Evolutionary conservation across 768 basidiomycete species (phyloP).

Genomic region (Pholiota conissans): DNA sequence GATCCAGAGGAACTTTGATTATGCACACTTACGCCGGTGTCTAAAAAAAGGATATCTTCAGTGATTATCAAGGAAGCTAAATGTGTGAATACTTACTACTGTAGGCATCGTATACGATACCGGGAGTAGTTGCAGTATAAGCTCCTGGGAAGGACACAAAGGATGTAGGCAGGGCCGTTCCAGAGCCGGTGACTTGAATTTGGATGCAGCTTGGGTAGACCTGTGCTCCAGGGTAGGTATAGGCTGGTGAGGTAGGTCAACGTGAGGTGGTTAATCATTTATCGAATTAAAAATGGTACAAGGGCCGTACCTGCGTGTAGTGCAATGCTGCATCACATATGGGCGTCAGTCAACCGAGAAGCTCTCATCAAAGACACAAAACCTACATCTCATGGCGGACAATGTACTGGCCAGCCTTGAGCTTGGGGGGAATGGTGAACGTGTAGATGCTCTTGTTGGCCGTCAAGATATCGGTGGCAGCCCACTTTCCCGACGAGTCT

Average conservation of each 20-base stretch:
- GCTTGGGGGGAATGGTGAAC: conserved; percentile 45
- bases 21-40: conserved; percentile 25
- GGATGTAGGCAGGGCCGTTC: conserved; percentile 40
- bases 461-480: conserved; percentile 38
- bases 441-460: conserved; percentile 42
- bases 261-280: too few species aligned
- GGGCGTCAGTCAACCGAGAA: background rate
- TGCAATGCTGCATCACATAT: conserved; percentile 30
- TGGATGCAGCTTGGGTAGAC: conserved; percentile 49
- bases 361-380: background rate
- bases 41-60: conserved; percentile 12
- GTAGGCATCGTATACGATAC: conserved; percentile 38
- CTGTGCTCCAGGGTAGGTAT: conserved; percentile 42
- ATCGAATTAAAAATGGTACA: too few species aligned
- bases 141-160: conserved; percentile 53
- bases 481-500: conserved; percentile 43
- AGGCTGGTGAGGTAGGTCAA: conserved; percentile 28
- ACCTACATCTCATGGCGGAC: conserved; percentile 47
- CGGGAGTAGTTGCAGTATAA: conserved; percentile 36
- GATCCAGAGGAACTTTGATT: background rate
- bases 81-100: conserved; percentile 24
- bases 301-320: conserved; percentile 36
- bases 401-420: conserved; percentile 49
- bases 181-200: conserved; percentile 45
- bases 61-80: conserved; percentile 1